Evolutionary conservation across 805 yeast species (phyloP).

Genomic region (Brettanomyces nanus): DNA sequence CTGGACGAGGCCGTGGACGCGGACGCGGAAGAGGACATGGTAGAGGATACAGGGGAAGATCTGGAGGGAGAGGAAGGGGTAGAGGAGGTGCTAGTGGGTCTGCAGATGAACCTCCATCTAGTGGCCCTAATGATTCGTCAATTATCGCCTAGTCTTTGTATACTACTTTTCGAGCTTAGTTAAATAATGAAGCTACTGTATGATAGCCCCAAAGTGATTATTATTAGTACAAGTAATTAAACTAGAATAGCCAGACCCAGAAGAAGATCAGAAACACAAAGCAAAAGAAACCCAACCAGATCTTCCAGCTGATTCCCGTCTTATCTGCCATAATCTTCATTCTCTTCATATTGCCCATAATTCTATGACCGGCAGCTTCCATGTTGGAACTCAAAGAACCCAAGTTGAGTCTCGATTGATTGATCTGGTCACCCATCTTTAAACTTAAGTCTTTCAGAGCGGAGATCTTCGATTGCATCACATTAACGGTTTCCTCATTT

Average conservation of each 20-base stretch:
- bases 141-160: too few relatives aligned
- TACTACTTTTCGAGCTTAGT: too few relatives aligned
- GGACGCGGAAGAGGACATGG: slow-evolving; percentile 3
- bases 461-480: slow-evolving; percentile 45
- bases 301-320: slow-evolving; percentile 55
- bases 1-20: slow-evolving; percentile 32
- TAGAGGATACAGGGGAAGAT: slow-evolving; percentile 8
- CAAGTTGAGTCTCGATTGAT: slow-evolving; percentile 22
- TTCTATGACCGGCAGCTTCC: slow-evolving; percentile 28
- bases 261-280: slow-evolving; percentile 38
- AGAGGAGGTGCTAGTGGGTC: slow-evolving; percentile 5
- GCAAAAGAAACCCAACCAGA: slow-evolving; percentile 46
- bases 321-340: slow-evolving; percentile 59
- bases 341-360: slow-evolving; percentile 44
- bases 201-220: too few relatives aligned
- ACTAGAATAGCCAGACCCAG: slow-evolving; percentile 28
- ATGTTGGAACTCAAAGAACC: slow-evolving; percentile 23
- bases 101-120: neutral
- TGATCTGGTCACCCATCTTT: slow-evolving; percentile 60
- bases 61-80: slow-evolving; percentile 8
- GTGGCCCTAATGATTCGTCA: too few relatives aligned
- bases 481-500: slow-evolving; percentile 48
- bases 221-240: too few relatives aligned
- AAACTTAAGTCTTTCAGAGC: slow-evolving; percentile 47
- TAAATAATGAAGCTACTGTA: too few relatives aligned